Conservation (phyloP, 495 filamentous ascomycete species). For the Umbilicaria muhlenbergii region DNA sequence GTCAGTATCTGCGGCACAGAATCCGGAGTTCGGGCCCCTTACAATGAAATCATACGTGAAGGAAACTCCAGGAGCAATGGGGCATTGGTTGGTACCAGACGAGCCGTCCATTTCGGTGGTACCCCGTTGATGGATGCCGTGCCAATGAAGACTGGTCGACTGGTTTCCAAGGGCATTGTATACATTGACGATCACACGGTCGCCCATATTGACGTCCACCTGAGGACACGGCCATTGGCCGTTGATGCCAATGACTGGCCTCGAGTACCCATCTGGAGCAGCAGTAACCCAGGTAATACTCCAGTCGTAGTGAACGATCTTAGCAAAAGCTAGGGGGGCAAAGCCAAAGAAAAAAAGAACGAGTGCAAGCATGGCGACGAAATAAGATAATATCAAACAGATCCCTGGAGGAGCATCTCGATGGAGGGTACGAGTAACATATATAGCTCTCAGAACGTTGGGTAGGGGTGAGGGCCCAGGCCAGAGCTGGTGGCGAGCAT, state of each 20-base stretch:
- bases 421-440: too few relatives aligned
- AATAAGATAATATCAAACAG: too few relatives aligned
- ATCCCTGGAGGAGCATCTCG: too few relatives aligned
- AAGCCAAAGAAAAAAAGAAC: constrained; percentile 19
- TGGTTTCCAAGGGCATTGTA: constrained; percentile 60
- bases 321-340: constrained; percentile 29
- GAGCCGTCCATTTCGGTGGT: constrained; percentile 65
- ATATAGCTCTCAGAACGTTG: too few relatives aligned
- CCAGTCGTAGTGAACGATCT: constrained; percentile 60
- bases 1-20: constrained; percentile 9
- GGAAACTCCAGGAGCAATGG: constrained; percentile 42
- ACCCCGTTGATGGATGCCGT: constrained; percentile 59
- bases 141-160: constrained; percentile 58
- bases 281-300: constrained; percentile 66
- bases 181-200: constrained; percentile 54
- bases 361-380: constrained; percentile 14
- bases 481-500: too few relatives aligned
- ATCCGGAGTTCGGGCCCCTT: constrained; percentile 6
- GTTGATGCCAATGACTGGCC: constrained; percentile 68
- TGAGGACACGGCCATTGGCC: constrained; percentile 60
- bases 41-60: constrained; percentile 71
- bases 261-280: constrained; percentile 60
- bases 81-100: constrained; percentile 50
- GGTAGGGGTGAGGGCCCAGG: too few relatives aligned
- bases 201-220: constrained; percentile 54